These are phyloP conservation scores for Diplotaxis tenuifolia DNA, from an alignment of 345 rosid species.

Conservation along the genomic window DNA sequence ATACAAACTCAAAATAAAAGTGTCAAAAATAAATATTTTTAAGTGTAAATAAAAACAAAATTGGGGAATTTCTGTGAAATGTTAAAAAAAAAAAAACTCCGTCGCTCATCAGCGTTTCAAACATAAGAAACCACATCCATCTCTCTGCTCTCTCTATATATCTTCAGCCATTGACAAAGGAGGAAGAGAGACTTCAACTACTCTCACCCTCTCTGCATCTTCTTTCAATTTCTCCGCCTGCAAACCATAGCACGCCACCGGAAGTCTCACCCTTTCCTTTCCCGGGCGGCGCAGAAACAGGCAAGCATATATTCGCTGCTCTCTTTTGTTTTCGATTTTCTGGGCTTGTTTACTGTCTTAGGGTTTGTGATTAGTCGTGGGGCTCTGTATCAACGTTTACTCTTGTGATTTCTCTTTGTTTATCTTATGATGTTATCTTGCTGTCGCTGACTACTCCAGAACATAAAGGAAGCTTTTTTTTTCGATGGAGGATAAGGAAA, in stretches of 20 bases:
- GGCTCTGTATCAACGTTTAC: not conserved
- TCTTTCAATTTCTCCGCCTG: slow-evolving; percentile 19
- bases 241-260: slow-evolving; percentile 12
- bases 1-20: no score
- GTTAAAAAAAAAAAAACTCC: not conserved
- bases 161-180: slow-evolving; percentile 11
- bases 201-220: not conserved
- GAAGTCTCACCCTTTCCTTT: not conserved
- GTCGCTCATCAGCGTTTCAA: slow-evolving; percentile 19
- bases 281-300: slow-evolving; percentile 3
- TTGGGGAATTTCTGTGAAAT: not conserved
- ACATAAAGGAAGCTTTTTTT: slow-evolving; percentile 20
- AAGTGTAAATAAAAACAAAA: not conserved
- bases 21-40: no score
- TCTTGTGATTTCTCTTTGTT: not conserved
- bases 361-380: slow-evolving; percentile 1
- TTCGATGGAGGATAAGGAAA: slow-evolving; percentile 53
- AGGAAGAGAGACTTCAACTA: not conserved
- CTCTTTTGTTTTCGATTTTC: not conserved
- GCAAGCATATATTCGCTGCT: slow-evolving; percentile 4
- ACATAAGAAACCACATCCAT: slow-evolving; percentile 7
- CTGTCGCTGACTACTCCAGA: slow-evolving; percentile 11
- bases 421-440: not conserved
- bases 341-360: not conserved
- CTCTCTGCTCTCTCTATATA: not conserved